Conservation (phyloP, 306 rosid genomes). For the Cucumis melo region DNA sequence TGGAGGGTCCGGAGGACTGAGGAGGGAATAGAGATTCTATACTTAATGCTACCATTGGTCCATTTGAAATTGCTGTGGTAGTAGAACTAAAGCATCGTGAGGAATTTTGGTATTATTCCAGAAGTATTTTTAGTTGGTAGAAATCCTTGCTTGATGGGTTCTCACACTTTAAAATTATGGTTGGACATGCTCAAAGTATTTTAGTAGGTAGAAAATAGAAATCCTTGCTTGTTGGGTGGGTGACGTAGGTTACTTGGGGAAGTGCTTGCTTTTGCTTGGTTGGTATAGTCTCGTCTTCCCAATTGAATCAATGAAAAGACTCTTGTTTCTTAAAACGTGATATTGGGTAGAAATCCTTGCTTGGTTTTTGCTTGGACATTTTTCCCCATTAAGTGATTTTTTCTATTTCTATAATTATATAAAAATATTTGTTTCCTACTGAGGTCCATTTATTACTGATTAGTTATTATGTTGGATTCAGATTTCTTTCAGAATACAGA, state of each 20-base stretch:
- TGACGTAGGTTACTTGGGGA: too few species aligned
- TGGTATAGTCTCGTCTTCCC: too few species aligned
- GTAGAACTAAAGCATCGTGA: not conserved
- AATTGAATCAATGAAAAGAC: too few species aligned
- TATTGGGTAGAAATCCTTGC: too few species aligned
- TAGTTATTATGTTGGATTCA: slow-evolving; percentile 16
- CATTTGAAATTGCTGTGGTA: not conserved
- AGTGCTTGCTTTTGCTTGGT: too few species aligned
- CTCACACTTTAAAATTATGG: not conserved
- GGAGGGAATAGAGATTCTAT: not conserved
- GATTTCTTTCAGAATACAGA: slow-evolving; percentile 71
- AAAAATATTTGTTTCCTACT: not conserved
- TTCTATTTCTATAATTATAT: not conserved
- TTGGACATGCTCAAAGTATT: not conserved
- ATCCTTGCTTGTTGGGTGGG: too few species aligned
- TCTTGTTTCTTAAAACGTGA: too few species aligned
- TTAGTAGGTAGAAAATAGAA: too few species aligned
- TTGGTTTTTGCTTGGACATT: too few species aligned
- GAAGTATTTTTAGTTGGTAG: not conserved
- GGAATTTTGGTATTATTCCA: not conserved
- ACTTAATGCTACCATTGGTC: not conserved
- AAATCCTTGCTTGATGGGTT: not conserved
- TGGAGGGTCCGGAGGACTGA: not conserved
- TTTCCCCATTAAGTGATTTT: too few species aligned
- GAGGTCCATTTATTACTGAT: not conserved